Evolutionary conservation across 177 flowering plant genomes (phyloP).

Genomic region (Telopea speciosissima): DNA sequence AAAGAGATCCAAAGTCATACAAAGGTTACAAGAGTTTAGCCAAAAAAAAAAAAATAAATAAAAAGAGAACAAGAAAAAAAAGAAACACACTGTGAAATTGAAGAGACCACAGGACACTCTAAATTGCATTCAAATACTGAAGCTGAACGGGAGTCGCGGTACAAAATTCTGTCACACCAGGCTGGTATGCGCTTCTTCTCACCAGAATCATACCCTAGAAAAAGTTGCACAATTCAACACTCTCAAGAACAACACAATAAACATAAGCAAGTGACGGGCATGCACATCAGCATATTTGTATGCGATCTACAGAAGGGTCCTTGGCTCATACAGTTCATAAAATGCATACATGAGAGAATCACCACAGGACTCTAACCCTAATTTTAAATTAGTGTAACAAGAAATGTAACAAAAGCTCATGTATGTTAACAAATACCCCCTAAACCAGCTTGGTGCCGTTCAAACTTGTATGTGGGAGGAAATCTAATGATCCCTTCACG

Average conservation of each 20-base stretch:
- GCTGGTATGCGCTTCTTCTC: conserved; percentile 99
- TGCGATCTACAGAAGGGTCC: no score
- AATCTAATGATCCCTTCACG: conserved; percentile 82
- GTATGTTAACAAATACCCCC: conserved; percentile 47
- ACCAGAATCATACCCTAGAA: conserved; percentile 92
- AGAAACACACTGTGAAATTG: conserved; percentile 53
- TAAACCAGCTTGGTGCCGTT: conserved; percentile 71
- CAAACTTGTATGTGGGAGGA: conserved; percentile 99
- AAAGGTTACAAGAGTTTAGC: background rate
- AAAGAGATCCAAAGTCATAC: conserved; percentile 6
- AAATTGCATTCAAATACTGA: conserved; percentile 54
- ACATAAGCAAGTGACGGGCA: background rate
- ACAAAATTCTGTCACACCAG: conserved; percentile 94
- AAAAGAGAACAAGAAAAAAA: conserved; percentile 1
- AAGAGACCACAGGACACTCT: conserved; percentile 72
- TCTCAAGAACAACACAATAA: background rate
- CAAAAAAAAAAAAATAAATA: background rate
- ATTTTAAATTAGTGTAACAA: background rate
- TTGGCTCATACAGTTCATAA: background rate
- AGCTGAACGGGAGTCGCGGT: conserved; percentile 61
- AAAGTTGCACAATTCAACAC: conserved; percentile 1
- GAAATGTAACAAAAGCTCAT: background rate
- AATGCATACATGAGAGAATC: background rate
- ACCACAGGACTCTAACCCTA: background rate
- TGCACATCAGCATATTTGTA: no score